Conservation (phyloP, 441 rosid genomes). For the Hura crepitans region DNA sequence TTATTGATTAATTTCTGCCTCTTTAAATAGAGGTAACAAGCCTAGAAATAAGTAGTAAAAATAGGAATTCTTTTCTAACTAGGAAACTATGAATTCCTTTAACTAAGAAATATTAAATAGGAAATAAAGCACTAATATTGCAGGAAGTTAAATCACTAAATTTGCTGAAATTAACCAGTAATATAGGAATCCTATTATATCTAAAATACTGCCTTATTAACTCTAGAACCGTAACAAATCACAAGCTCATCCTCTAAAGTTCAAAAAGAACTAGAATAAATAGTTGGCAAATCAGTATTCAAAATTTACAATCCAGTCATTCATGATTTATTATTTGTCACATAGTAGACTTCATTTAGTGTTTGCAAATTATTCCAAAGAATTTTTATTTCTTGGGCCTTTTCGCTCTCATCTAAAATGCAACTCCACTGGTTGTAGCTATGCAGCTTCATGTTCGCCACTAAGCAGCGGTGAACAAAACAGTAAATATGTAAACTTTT, state of each 20-base stretch:
- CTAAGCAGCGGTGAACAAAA: not conserved
- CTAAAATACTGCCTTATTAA: too few relatives aligned
- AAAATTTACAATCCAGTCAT: not conserved
- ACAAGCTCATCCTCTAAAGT: slow-evolving; percentile 1
- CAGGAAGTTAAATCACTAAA: too few relatives aligned
- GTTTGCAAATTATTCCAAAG: not conserved
- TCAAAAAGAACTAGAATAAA: slow-evolving; percentile 4
- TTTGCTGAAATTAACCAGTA: too few relatives aligned
- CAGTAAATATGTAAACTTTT: not conserved
- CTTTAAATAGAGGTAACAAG: too few relatives aligned
- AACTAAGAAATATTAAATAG: too few relatives aligned
- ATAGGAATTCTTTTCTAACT: too few relatives aligned
- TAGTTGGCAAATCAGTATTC: not conserved
- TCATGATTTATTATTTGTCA: not conserved
- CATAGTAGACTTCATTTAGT: not conserved
- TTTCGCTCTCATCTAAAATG: not conserved
- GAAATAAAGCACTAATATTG: too few relatives aligned
- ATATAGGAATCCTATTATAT: too few relatives aligned
- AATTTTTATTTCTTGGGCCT: not conserved
- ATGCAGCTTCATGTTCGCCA: not conserved
- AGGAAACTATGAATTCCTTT: too few relatives aligned
- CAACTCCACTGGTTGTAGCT: not conserved
- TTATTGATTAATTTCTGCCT: too few relatives aligned
- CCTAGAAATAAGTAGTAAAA: too few relatives aligned
- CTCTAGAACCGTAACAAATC: too few relatives aligned